Evolutionary conservation across 345 rosid species (phyloP).

Genomic region (Gynandropsis gynandra): DNA sequence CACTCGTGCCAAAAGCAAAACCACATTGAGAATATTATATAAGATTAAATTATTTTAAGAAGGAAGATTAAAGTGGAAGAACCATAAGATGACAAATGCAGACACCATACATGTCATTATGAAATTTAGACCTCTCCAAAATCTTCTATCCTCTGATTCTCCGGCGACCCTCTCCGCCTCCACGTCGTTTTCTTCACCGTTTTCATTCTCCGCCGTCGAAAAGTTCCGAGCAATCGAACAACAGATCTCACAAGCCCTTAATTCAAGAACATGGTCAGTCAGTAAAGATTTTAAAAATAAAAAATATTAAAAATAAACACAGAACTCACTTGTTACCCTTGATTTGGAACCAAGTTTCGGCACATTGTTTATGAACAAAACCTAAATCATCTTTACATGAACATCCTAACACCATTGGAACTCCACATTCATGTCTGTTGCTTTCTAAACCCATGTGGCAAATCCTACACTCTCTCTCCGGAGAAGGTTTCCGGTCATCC

Average conservation of each 20-base stretch:
- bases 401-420: slow-evolving; percentile 77
- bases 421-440: slow-evolving; percentile 41
- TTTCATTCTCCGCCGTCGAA: slow-evolving; percentile 28
- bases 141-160: slow-evolving; percentile 46
- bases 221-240: slow-evolving; percentile 69
- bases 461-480: slow-evolving; percentile 66
- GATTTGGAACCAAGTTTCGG: slow-evolving; percentile 97
- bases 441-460: slow-evolving; percentile 92
- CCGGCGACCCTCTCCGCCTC: slow-evolving; percentile 13
- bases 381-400: slow-evolving; percentile 94
- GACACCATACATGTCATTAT: background rate
- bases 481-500: slow-evolving; percentile 19
- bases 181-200: slow-evolving; percentile 30
- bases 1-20: no score
- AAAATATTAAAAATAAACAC: background rate
- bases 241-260: slow-evolving; percentile 94
- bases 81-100: slow-evolving; percentile 4
- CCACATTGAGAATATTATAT: no score
- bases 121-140: slow-evolving; percentile 42
- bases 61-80: slow-evolving; percentile 12
- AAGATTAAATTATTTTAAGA: no score
- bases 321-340: slow-evolving; percentile 74
- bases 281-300: background rate
- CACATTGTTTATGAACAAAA: slow-evolving; percentile 90
- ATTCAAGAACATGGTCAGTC: background rate